These are phyloP conservation scores for Monosporozyma aerobia DNA, from an alignment of 805 yeast genomes.

Conservation along the genomic window DNA sequence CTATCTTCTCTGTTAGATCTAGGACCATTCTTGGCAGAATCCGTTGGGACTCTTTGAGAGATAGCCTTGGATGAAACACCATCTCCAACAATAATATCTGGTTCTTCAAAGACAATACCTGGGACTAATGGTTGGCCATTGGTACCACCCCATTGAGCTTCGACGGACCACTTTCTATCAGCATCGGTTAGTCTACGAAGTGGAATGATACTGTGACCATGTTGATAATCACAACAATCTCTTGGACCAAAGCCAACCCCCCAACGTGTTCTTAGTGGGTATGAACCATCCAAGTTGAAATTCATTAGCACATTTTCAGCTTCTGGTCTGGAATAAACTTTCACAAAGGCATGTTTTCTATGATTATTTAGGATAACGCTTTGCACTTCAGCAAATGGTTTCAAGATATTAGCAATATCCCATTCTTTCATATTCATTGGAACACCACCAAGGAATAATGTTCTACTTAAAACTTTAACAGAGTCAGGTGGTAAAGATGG, in stretches of 20 bases:
- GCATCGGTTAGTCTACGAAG: conserved; percentile 86
- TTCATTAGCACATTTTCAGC: conserved; percentile 74
- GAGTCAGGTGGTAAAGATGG: conserved; percentile 64
- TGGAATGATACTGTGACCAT: conserved; percentile 84
- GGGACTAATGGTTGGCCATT: conserved; percentile 74
- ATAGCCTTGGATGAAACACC: conserved; percentile 90
- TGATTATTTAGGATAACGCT: conserved; percentile 79
- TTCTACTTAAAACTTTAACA: conserved; percentile 78
- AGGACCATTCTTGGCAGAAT: conserved; percentile 77
- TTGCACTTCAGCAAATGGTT: conserved; percentile 88
- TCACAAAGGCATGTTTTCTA: conserved; percentile 92
- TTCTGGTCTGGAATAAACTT: conserved; percentile 83
- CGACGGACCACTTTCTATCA: conserved; percentile 78
- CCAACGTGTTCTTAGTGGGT: conserved; percentile 82
- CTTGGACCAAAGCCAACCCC: conserved; percentile 99
- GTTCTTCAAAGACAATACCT: conserved; percentile 87
- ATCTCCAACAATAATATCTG: conserved; percentile 92
- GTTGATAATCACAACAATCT: conserved; percentile 92
- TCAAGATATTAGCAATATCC: conserved; percentile 57
- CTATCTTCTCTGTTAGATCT: conserved; percentile 58
- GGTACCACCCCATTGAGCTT: conserved; percentile 96
- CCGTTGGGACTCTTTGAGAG: conserved; percentile 87
- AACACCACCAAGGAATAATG: conserved; percentile 90
- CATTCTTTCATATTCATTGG: conserved; percentile 73
- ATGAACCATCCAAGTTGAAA: conserved; percentile 59